These are phyloP conservation scores for Xylaria digitata DNA, from an alignment of 2,329 filamentous ascomycete genomes.

Conservation along the genomic window DNA sequence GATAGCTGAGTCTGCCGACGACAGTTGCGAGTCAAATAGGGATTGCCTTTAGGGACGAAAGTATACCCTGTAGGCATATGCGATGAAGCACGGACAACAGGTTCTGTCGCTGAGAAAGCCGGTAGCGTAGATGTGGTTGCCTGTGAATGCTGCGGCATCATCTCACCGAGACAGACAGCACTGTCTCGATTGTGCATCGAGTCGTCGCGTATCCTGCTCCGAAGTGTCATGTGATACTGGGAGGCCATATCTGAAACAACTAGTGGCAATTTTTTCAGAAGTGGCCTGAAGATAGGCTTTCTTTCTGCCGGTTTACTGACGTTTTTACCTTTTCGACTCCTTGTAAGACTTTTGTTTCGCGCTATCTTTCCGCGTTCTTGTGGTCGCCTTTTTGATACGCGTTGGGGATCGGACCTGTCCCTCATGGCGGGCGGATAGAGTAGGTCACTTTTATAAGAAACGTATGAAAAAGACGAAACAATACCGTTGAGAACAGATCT, in stretches of 20 bases:
- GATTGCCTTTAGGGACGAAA: conserved; percentile 31
- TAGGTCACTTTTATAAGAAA: neutral
- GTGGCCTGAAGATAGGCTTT: neutral
- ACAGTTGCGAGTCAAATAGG: conserved; percentile 31
- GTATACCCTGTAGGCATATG: conserved; percentile 25
- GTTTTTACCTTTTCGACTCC: neutral
- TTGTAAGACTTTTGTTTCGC: neutral
- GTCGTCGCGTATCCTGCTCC: neutral
- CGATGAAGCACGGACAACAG: conserved; percentile 27
- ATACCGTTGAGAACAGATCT: neutral
- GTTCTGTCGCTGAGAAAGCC: conserved; percentile 12
- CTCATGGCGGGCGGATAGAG: conserved; percentile 1
- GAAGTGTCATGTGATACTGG: conserved; percentile 11
- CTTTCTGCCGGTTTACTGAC: neutral
- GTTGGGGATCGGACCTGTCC: too few species aligned
- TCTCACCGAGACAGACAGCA: neutral
- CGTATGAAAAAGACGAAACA: neutral
- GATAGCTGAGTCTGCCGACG: conserved; percentile 25
- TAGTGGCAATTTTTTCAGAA: neutral
- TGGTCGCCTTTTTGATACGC: neutral
- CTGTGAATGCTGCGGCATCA: neutral
- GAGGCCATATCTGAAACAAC: neutral
- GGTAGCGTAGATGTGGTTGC: neutral
- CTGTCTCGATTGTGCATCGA: neutral
- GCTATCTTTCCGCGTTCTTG: neutral